Percentiles rank a stretch among this genome's conserved stretches.
Evolutionary conservation across 2,329 filamentous ascomycete genomes (phyloP).

Genomic region (Blastomyces gilchristii): DNA sequence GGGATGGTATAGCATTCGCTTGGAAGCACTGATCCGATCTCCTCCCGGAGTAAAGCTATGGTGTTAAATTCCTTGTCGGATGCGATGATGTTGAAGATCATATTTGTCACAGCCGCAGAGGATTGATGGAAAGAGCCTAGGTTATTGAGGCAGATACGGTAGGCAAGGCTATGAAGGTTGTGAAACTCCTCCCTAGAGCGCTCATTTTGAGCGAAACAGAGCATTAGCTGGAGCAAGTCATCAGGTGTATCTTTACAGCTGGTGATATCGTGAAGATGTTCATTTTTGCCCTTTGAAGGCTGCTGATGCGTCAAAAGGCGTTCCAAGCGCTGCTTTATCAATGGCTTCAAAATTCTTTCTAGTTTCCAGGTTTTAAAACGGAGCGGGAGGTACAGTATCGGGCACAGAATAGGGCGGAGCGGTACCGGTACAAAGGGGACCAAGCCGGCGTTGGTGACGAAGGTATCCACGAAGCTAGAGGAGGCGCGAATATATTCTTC

Average conservation of each 20-base stretch:
- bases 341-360: conserved; percentile 11
- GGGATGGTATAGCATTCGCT: neutral
- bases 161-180: conserved; percentile 15
- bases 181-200: conserved; percentile 33
- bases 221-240: conserved; percentile 37
- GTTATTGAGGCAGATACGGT: conserved; percentile 18
- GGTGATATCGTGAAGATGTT: neutral
- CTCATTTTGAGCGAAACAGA: conserved; percentile 31
- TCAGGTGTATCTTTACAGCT: conserved; percentile 24
- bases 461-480: conserved; percentile 24
- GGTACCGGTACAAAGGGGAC: conserved; percentile 23
- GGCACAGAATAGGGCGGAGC: conserved; percentile 27
- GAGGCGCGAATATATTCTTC: conserved; percentile 27
- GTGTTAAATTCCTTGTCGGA: conserved; percentile 32
- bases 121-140: conserved; percentile 30
- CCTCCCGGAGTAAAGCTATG: conserved; percentile 30
- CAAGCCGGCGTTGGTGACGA: conserved; percentile 27
- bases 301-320: conserved; percentile 11
- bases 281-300: neutral
- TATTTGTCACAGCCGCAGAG: conserved; percentile 32
- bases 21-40: conserved; percentile 26
- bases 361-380: conserved; percentile 18
- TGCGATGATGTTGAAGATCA: conserved; percentile 31
- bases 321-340: conserved; percentile 17
- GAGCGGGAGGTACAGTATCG: conserved; percentile 18